These are phyloP conservation scores for Marasmius oreades DNA, from an alignment of 1,284 basidiomycete species.

Conservation along the genomic window DNA sequence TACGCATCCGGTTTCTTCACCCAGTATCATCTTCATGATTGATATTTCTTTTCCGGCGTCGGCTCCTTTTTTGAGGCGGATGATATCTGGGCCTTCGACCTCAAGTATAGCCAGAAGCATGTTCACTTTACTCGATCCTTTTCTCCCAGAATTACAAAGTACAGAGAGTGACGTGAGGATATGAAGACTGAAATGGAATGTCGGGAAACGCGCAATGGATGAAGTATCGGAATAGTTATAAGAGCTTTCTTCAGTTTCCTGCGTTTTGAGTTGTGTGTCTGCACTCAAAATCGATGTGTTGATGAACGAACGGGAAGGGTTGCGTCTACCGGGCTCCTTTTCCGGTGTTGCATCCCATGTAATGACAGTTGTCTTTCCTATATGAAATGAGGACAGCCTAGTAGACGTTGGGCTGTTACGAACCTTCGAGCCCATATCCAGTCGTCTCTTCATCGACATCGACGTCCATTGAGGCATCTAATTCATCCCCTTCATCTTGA, in stretches of 20 bases:
- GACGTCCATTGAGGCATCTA: slow-evolving; percentile 13
- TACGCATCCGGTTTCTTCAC: slow-evolving; percentile 34
- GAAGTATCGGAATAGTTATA: slow-evolving; percentile 56
- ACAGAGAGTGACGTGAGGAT: slow-evolving; percentile 44
- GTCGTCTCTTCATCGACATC: slow-evolving; percentile 15
- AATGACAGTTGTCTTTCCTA: slow-evolving; percentile 7
- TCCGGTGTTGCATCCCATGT: slow-evolving; percentile 26
- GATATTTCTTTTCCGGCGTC: slow-evolving; percentile 66
- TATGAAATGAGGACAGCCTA: not conserved
- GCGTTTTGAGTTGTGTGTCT: slow-evolving; percentile 31
- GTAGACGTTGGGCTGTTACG: not conserved
- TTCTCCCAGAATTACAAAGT: slow-evolving; percentile 23
- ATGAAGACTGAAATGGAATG: slow-evolving; percentile 64
- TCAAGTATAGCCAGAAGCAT: slow-evolving; percentile 65
- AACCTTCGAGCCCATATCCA: slow-evolving; percentile 15
- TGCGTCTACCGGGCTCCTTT: slow-evolving; percentile 17
- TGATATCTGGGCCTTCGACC: slow-evolving; percentile 66
- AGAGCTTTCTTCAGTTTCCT: slow-evolving; percentile 48
- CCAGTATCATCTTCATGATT: slow-evolving; percentile 31
- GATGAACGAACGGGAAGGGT: slow-evolving; percentile 12
- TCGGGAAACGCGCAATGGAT: slow-evolving; percentile 63
- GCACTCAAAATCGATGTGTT: slow-evolving; percentile 20
- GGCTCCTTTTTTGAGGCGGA: slow-evolving; percentile 59
- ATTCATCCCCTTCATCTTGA: slow-evolving; percentile 35
- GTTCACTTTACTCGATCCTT: slow-evolving; percentile 40